Evolutionary conservation across 495 filamentous ascomycete genomes (phyloP).

Genomic region (Xylaria venustula): DNA sequence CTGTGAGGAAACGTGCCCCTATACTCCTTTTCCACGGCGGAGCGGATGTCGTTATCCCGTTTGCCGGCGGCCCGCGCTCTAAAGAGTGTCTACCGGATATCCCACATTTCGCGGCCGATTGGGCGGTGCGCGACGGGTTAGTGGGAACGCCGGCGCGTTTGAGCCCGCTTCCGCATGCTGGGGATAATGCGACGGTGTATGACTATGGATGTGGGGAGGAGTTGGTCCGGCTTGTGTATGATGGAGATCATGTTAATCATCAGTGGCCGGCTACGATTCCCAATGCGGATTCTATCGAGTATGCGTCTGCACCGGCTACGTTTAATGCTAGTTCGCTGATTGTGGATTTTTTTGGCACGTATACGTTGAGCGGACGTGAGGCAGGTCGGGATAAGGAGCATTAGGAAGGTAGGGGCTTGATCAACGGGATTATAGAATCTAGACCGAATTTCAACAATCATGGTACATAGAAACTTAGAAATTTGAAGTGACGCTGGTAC

Average conservation of each 20-base stretch:
- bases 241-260: slow-evolving; percentile 35
- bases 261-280: slow-evolving; percentile 43
- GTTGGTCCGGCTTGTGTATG: slow-evolving; percentile 27
- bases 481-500: no score
- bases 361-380: slow-evolving; percentile 10
- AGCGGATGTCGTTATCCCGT: slow-evolving; percentile 35
- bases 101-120: slow-evolving; percentile 38
- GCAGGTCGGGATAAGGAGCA: no score
- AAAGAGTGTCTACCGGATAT: slow-evolving; percentile 36
- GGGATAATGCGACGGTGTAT: neutral
- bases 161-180: neutral
- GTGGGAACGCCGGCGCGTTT: slow-evolving; percentile 20
- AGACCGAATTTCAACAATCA: no score
- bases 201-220: slow-evolving; percentile 13
- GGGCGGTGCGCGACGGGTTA: slow-evolving; percentile 38
- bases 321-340: slow-evolving; percentile 40
- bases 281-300: slow-evolving; percentile 37
- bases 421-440: no score
- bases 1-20: slow-evolving; percentile 23
- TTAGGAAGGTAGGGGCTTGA: neutral
- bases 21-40: slow-evolving; percentile 55
- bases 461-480: no score
- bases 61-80: slow-evolving; percentile 30
- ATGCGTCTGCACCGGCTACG: slow-evolving; percentile 23
- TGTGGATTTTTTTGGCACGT: slow-evolving; percentile 37